Percentiles rank a stretch among this genome's conserved stretches.
These are phyloP conservation scores for Monascus purpureus DNA, from an alignment of 495 filamentous ascomycete species.

Conservation along the genomic window DNA sequence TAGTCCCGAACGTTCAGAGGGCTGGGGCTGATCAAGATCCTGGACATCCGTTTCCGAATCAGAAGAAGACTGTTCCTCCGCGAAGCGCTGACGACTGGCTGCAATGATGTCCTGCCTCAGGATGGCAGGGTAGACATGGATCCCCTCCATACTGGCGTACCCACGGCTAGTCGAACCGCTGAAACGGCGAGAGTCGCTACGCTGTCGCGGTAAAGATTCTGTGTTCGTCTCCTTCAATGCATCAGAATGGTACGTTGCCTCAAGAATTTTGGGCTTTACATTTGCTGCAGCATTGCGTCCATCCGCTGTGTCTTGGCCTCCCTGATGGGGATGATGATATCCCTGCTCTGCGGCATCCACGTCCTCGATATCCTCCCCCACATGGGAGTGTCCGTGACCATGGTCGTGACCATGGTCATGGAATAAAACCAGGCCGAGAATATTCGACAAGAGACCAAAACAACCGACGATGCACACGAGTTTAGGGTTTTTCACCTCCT, in stretches of 20 bases:
- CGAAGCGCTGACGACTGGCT: constrained; percentile 41
- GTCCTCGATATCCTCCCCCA: constrained; percentile 21
- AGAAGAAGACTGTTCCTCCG: constrained; percentile 34
- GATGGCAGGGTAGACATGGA: constrained; percentile 76
- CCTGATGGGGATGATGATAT: constrained; percentile 12
- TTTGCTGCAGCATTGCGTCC: constrained; percentile 34
- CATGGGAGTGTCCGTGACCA: constrained; percentile 39
- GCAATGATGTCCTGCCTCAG: constrained; percentile 86
- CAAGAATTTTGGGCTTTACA: constrained; percentile 22
- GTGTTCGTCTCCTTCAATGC: constrained; percentile 22
- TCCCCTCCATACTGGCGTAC: constrained; percentile 49
- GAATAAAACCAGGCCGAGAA: constrained; percentile 76
- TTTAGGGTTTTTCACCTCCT: constrained; percentile 66
- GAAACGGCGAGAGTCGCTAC: constrained; percentile 37
- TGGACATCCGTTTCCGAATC: constrained; percentile 39
- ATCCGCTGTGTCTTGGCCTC: constrained; percentile 19
- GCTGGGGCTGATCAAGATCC: constrained; percentile 32
- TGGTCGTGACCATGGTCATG: constrained; percentile 90
- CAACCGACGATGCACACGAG: constrained; percentile 81
- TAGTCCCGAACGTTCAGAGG: constrained; percentile 25
- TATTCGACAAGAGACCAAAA: constrained; percentile 74
- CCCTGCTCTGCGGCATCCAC: constrained; percentile 11
- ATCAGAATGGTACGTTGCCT: constrained; percentile 8
- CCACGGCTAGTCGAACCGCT: constrained; percentile 36
- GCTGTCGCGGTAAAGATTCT: constrained; percentile 15